Evolutionary conservation across 208 protist species (phyloP), one percentile per base, ranked within the genome.

Genomic region (Trypanosomatidae sp.): DNA sequence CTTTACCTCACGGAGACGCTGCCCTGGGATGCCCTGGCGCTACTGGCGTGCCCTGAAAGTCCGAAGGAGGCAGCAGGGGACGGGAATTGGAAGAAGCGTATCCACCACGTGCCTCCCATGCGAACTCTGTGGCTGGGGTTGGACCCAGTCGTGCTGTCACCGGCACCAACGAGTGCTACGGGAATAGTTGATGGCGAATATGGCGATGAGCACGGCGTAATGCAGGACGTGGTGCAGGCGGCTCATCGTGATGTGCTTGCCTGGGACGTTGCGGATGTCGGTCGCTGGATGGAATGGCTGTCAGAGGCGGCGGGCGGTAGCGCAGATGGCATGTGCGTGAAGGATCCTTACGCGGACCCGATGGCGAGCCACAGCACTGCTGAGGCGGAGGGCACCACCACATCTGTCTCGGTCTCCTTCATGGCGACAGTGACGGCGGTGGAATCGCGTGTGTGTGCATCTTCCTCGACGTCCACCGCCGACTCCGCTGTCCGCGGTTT

Each of bases 51-150:
- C 8, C 39, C 39, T 28, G 36, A 10, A 44, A 15, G 19, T 9
- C 39, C 60, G 41, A 25, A 44, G 22, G 33, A 47, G 60, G 36
- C 30, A 39, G 17, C 15, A 41, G 69, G 65, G 43, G 62, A 8
- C 4, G 36, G 5, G n/a, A 30, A 3, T 3, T 10, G 30, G 19
- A 47, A 19, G 19, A 33, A 17, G 53, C 43, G 25, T 25, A 17
- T 52, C 12, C 69, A 67, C 22, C 76, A 62, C 33, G 67, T 80
- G 4, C 69, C 66, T 15, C 69, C 60, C 3, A 36, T 55, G 1
- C 36, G 65, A 4, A 80, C 76, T 7, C 62, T 80, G 4, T 80
- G 76, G 76, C 36, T 64, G 17, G 76, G 44, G 0, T 22, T 80
- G 15, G 71, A 62, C 3, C 76, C 76, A 4, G 28, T 80, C 19